Evolutionary conservation across 176 grass and related monocot genomes (phyloP), one percentile per base, ranked within the genome.

Genomic region (Chloris gayana): DNA sequence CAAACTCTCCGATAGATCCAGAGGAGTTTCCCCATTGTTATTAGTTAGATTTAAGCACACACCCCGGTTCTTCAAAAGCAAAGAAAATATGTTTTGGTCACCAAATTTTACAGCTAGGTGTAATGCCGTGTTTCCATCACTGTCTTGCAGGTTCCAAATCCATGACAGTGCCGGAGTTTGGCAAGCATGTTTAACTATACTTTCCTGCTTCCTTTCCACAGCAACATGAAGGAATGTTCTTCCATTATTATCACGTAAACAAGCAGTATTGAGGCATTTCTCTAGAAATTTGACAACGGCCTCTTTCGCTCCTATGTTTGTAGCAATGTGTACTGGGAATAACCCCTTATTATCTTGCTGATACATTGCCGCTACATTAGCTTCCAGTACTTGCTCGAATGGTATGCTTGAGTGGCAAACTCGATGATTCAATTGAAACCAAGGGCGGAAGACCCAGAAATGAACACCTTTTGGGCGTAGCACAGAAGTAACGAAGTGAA

Each of bases 271-370:
- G 30, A 25, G 68, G n/a, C 80, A 83, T 7, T 38, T 8, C 0
- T 75, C 17, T 7, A 66, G 41, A 45, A 75, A 18, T 25, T n/a
- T 25, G 8, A 15, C 12, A 50, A 75, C 75, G 33, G 64, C 24
- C 29, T 12, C 6, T 1, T 35, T 11, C 9, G 56, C 57, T 46
- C 19, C 34, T 14, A 5, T 53, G n/a, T 12, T 32, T 47, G 81
- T 53, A 74, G 81, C 81, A 75, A 83, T 30, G 45, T 80, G 77
- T n/a, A 80, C 30, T 13, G 77, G 77, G 67, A 80, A 69, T 34
- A 66, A 80, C 26, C 61, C 61, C 45, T 59, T 32, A 0, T 15
- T 44, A 59, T 80, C 77, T 0, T 18, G 2, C 14, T 50, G 60
- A 17, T 69, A 69, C 47, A 65, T 13, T 22, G 33, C 15, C 22